Base-by-base conservation (phyloP, 140 eudicot genomes). In the Erigeron philadelphicus region DNA sequence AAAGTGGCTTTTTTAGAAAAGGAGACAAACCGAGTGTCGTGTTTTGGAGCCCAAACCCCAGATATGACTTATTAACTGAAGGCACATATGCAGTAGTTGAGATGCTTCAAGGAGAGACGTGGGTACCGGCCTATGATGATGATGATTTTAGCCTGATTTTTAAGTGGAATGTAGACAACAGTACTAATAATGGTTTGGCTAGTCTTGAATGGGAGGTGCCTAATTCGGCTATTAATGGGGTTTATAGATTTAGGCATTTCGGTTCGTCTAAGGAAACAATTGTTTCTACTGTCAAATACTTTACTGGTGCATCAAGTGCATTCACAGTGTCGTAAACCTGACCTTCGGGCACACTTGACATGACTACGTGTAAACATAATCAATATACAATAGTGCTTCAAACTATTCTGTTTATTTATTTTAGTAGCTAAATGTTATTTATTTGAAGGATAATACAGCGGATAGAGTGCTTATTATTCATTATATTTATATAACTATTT, bases 291-390 rank as follows among this genome's bases (percentile, higher is more conserved):
- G 57, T 13, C 0, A 64, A 52, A 15, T 82, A 87, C 48, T 87
- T 82, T 66, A 85, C 91, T 4, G 95, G 95, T 23, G 88, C 95
- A 53, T 87, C 95, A 4, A 82, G 88, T 80, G 95, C 88, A 47
- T 87, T 87, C 57, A 62, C 73, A 57, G 81, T 87, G 58, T 79
- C 90, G 18, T 84, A 77, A 58, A 43, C 55, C 35, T 41, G 0
- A 47, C n/a, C 8, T 64, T 53, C 7, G 8, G 19, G 41, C 18
- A 56, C 40, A 42, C 64, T 44, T 41, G 41, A 23, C 13, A 45
- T 31, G 38, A 31, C 38, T 31, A 31, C 38, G 38, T 15, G n/a
- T 71, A 52, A 50, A 57, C 11, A 47, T 15, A 70, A 58, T 25
- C 56, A 76, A 9, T 49, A 48, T 41, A 59, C 44, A 68, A 61